Evolutionary conservation across 139 green algal genomes (phyloP).

Genomic region (Volvox reticuliferus): DNA sequence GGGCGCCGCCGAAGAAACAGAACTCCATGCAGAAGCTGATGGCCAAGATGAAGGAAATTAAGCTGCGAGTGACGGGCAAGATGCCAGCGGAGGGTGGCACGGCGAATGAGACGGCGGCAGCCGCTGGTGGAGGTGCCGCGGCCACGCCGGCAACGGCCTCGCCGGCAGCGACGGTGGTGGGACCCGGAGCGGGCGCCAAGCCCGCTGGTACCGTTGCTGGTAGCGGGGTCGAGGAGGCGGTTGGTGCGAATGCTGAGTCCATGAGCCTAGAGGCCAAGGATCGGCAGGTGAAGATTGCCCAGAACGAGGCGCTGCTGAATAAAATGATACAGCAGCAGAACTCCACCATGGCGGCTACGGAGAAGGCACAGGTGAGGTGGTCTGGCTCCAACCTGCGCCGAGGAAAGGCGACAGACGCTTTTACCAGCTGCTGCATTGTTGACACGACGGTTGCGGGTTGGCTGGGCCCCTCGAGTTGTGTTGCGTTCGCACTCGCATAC

Average conservation of each 20-base stretch:
- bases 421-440: too few relatives aligned
- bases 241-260: too few relatives aligned
- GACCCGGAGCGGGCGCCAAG: neutral
- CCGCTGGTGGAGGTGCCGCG: neutral
- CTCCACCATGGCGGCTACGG: conserved; percentile 31
- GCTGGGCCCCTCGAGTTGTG: too few relatives aligned
- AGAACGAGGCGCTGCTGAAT: conserved; percentile 57
- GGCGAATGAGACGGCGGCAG: neutral
- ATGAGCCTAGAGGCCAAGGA: neutral
- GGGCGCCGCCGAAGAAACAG: conserved; percentile 53
- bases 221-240: neutral
- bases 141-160: too few relatives aligned
- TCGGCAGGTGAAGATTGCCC: conserved; percentile 45
- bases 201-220: neutral
- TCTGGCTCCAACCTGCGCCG: too few relatives aligned
- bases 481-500: too few relatives aligned
- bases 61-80: conserved; percentile 54
- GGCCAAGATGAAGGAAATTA: conserved; percentile 69
- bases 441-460: too few relatives aligned
- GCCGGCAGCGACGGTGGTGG: neutral
- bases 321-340: conserved; percentile 53
- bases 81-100: neutral
- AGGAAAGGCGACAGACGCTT: too few relatives aligned
- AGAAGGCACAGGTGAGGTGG: conserved; percentile 34
- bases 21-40: conserved; percentile 63